Percentiles rank a stretch among this genome's conserved stretches.
These are phyloP conservation scores for Nepenthes gracilis DNA, from an alignment of 148 eudicot genomes.

Conservation along the genomic window DNA sequence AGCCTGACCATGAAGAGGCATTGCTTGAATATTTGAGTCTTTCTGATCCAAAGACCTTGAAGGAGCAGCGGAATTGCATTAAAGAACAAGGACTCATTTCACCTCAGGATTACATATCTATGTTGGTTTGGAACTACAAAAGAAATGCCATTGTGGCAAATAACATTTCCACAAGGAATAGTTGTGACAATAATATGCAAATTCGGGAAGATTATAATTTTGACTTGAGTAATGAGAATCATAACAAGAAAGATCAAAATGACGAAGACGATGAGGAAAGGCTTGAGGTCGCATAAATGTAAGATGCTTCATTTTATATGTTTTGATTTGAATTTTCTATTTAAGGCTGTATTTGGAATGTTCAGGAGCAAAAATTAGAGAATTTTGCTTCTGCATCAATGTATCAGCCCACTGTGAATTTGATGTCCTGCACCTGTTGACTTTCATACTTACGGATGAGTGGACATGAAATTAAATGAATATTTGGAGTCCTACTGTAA, in stretches of 20 bases:
- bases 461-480: too few species aligned
- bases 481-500: too few species aligned
- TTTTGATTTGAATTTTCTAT: too few species aligned
- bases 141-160: constrained; percentile 38
- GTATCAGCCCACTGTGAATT: too few species aligned
- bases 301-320: too few species aligned
- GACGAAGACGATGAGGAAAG: constrained; percentile 27
- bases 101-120: constrained; percentile 83
- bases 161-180: constrained; percentile 14
- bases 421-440: too few species aligned
- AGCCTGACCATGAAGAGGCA: constrained; percentile 84
- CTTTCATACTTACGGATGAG: too few species aligned
- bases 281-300: constrained; percentile 13
- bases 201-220: constrained; percentile 19
- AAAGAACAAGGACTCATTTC: constrained; percentile 74
- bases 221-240: constrained; percentile 17
- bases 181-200: constrained; percentile 6
- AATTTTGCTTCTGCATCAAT: too few species aligned
- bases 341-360: too few species aligned
- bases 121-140: constrained; percentile 97
- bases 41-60: constrained; percentile 57
- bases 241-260: constrained; percentile 16
- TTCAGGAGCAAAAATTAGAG: too few species aligned
- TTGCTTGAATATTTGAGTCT: constrained; percentile 60
- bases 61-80: constrained; percentile 48